Conservation (phyloP, 441 rosid species). For the Daphne laureola region DNA sequence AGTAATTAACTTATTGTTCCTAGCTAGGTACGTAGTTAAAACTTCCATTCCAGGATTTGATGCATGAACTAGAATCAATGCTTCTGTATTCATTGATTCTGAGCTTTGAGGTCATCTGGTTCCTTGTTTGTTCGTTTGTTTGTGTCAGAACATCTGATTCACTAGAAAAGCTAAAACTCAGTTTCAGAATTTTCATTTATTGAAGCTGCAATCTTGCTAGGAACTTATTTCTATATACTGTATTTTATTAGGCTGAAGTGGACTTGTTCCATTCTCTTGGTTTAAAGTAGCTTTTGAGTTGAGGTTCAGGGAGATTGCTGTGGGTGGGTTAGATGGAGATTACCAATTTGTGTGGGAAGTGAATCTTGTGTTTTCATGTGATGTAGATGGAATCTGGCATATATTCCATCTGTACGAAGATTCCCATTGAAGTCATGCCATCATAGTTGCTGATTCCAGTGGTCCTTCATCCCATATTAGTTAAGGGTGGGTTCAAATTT, state of each 20-base stretch:
- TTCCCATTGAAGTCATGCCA: slow-evolving; percentile 11
- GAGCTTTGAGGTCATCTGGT: too few relatives aligned
- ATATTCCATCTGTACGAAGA: slow-evolving; percentile 16
- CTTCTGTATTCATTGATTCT: too few relatives aligned
- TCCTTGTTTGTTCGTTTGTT: too few relatives aligned
- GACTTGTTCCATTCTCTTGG: slow-evolving; percentile 12
- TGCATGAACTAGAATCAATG: too few relatives aligned
- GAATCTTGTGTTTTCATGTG: slow-evolving; percentile 18
- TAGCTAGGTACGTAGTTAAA: too few relatives aligned
- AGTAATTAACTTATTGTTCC: too few relatives aligned
- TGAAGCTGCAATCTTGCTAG: too few relatives aligned
- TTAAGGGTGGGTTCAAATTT: slow-evolving; percentile 5
- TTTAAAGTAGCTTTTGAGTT: slow-evolving; percentile 9
- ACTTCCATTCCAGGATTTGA: too few relatives aligned
- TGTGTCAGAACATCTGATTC: too few relatives aligned
- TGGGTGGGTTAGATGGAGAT: slow-evolving; percentile 12
- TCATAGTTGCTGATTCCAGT: slow-evolving; percentile 8
- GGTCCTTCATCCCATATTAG: slow-evolving; percentile 12
- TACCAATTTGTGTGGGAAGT: slow-evolving; percentile 18
- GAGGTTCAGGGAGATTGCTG: slow-evolving; percentile 23
- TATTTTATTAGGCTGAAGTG: slow-evolving; percentile 23
- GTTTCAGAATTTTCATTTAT: too few relatives aligned
- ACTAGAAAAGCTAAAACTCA: too few relatives aligned
- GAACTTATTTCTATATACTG: too few relatives aligned
- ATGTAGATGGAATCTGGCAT: slow-evolving; percentile 23